Conservation (phyloP, 2,329 filamentous ascomycete genomes). For the Didymosphaeria variabile region DNA sequence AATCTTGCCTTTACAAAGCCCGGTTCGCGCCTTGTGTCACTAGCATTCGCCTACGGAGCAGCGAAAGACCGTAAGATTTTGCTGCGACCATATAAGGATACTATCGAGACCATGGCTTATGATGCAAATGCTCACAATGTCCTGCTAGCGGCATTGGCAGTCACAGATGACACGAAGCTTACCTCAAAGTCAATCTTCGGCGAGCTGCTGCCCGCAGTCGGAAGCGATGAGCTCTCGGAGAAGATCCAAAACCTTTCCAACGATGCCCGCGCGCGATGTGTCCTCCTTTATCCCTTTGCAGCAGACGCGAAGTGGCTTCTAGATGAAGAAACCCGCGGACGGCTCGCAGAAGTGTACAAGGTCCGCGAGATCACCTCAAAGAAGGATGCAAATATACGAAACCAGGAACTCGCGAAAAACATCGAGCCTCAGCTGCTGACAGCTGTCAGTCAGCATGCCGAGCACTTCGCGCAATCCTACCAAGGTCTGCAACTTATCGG, state of each 20-base stretch:
- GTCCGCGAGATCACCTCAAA: slow-evolving; percentile 88
- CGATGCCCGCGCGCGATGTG: slow-evolving; percentile 69
- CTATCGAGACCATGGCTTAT: slow-evolving; percentile 82
- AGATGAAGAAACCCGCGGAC: slow-evolving; percentile 67
- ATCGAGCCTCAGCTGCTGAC: slow-evolving; percentile 79
- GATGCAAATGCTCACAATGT: slow-evolving; percentile 82
- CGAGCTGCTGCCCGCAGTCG: slow-evolving; percentile 72
- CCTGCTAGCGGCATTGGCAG: slow-evolving; percentile 85
- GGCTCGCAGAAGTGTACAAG: slow-evolving; percentile 79
- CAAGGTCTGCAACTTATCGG: slow-evolving; percentile 89
- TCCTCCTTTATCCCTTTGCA: slow-evolving; percentile 84
- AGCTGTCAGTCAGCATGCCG: slow-evolving; percentile 73
- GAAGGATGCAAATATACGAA: slow-evolving; percentile 81
- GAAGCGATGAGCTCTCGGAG: slow-evolving; percentile 62
- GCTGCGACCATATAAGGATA: slow-evolving; percentile 89
- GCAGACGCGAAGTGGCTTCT: slow-evolving; percentile 70
- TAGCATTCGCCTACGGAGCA: slow-evolving; percentile 82
- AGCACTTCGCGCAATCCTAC: slow-evolving; percentile 74
- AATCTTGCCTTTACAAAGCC: slow-evolving; percentile 96
- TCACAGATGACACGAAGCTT: slow-evolving; percentile 93
- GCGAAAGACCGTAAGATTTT: slow-evolving; percentile 95
- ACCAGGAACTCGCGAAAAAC: slow-evolving; percentile 77
- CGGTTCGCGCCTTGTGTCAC: slow-evolving; percentile 81
- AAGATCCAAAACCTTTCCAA: slow-evolving; percentile 72
- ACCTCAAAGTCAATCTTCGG: slow-evolving; percentile 85